Evolutionary conservation across 208 protist species (phyloP).

Genomic region (Leishmania tropica): DNA sequence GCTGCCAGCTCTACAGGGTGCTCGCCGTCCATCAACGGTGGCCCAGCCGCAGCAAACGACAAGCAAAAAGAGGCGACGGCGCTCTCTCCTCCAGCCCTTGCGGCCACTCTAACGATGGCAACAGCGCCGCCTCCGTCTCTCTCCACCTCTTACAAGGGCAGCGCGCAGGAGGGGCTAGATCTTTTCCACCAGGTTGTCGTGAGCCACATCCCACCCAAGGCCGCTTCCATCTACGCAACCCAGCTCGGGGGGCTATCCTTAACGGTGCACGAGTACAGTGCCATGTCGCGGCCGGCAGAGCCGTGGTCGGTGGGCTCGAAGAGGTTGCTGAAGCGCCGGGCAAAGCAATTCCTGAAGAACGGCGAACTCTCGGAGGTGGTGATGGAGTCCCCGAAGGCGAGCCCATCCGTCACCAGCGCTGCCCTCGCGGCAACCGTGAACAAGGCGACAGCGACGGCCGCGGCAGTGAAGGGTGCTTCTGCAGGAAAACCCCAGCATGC

Average conservation of each 20-base stretch:
- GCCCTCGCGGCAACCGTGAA: slow-evolving; percentile 3
- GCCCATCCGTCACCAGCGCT: slow-evolving; percentile 2
- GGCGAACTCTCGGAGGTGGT: slow-evolving; percentile 50
- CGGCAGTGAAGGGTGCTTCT: not conserved
- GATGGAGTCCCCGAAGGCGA: slow-evolving; percentile 32
- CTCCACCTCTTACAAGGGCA: slow-evolving; percentile 26
- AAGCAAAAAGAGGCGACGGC: not conserved
- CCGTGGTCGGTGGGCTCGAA: slow-evolving; percentile 45
- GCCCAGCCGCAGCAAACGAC: not conserved
- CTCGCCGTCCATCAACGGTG: not conserved
- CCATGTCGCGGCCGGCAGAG: slow-evolving; percentile 58
- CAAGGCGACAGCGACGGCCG: not conserved
- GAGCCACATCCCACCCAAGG: slow-evolving; percentile 48
- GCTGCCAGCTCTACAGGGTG: not conserved
- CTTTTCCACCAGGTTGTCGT: slow-evolving; percentile 75
- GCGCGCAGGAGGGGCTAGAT: slow-evolving; percentile 60
- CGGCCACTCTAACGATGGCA: not conserved
- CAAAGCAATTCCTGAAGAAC: slow-evolving; percentile 45
- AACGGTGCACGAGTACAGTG: slow-evolving; percentile 77
- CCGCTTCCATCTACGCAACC: slow-evolving; percentile 61
- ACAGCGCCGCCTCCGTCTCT: not conserved
- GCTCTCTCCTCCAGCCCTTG: not conserved
- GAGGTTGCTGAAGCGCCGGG: slow-evolving; percentile 31
- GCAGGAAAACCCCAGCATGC: not conserved
- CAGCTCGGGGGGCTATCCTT: slow-evolving; percentile 73